Evolutionary conservation across 2,329 filamentous ascomycete species (phyloP).

Genomic region (Paracamarosporium sp.): DNA sequence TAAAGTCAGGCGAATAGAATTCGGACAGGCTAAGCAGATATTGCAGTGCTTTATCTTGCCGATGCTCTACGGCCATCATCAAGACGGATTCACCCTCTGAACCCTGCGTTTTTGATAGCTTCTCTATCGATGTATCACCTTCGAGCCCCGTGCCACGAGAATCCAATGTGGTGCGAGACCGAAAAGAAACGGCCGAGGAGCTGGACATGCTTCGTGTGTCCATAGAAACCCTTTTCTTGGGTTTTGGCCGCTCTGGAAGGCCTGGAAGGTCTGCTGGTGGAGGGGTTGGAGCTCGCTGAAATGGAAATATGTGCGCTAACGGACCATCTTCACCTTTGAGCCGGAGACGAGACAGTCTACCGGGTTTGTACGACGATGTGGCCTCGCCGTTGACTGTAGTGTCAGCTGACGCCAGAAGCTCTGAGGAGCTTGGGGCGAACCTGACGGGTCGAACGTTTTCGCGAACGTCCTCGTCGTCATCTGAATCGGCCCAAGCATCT

Average conservation of each 20-base stretch:
- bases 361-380: constrained; percentile 24
- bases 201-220: constrained; percentile 88
- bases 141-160: constrained; percentile 73
- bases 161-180: constrained; percentile 77
- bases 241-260: constrained; percentile 53
- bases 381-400: constrained; percentile 39
- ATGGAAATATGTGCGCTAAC: constrained; percentile 89
- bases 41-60: constrained; percentile 72
- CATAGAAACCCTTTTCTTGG: constrained; percentile 83
- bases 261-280: constrained; percentile 45
- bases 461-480: constrained; percentile 34
- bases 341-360: constrained; percentile 25
- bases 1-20: constrained; percentile 73
- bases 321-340: constrained; percentile 44
- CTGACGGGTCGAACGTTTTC: constrained; percentile 35
- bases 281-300: constrained; percentile 68
- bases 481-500: constrained; percentile 30
- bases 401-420: constrained; percentile 32
- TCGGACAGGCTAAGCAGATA: constrained; percentile 81
- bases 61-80: constrained; percentile 63
- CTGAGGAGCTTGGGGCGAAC: constrained; percentile 39
- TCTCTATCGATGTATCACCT: constrained; percentile 85
- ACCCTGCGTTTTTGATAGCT: constrained; percentile 74
- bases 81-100: constrained; percentile 78
- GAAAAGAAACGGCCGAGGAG: constrained; percentile 82